phyloP scores from a whole-genome alignment of 441 rosid genomes.

The Croton laevigatus region DNA sequence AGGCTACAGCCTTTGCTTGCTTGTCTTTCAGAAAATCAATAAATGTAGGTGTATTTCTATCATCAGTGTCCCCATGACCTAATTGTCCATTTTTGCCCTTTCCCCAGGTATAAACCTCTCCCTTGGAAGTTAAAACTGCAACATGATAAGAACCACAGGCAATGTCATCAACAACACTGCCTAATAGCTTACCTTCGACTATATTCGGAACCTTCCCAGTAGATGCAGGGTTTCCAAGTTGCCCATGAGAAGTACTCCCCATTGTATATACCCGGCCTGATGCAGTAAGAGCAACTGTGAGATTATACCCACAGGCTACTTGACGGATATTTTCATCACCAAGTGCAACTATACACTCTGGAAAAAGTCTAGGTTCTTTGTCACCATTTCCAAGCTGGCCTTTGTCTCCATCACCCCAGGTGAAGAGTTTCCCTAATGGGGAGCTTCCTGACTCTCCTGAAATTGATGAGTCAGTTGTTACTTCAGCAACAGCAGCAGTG shows the following conservation, averaged over 20 bases:
- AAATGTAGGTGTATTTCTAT: conserved; percentile 56
- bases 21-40: conserved; percentile 69
- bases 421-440: conserved; percentile 54
- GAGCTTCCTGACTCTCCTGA: conserved; percentile 38
- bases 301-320: conserved; percentile 72
- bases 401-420: conserved; percentile 94
- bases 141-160: conserved; percentile 85
- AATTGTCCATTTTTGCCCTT: conserved; percentile 77
- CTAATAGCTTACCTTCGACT: conserved; percentile 58
- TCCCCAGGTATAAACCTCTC: conserved; percentile 88
- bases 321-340: conserved; percentile 46
- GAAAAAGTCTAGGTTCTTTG: conserved; percentile 60
- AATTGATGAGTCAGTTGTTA: conserved; percentile 43
- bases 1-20: conserved; percentile 66
- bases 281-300: conserved; percentile 72
- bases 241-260: conserved; percentile 77
- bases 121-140: conserved; percentile 66
- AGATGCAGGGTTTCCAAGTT: conserved; percentile 61
- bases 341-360: conserved; percentile 53
- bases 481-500: conserved; percentile 86
- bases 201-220: conserved; percentile 58
- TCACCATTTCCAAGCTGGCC: conserved; percentile 81
- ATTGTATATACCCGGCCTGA: conserved; percentile 82
- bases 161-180: conserved; percentile 63
- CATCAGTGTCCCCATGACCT: conserved; percentile 74